Conservation (phyloP, 2,329 filamentous ascomycete genomes). For the Fusarium beomiforme region DNA sequence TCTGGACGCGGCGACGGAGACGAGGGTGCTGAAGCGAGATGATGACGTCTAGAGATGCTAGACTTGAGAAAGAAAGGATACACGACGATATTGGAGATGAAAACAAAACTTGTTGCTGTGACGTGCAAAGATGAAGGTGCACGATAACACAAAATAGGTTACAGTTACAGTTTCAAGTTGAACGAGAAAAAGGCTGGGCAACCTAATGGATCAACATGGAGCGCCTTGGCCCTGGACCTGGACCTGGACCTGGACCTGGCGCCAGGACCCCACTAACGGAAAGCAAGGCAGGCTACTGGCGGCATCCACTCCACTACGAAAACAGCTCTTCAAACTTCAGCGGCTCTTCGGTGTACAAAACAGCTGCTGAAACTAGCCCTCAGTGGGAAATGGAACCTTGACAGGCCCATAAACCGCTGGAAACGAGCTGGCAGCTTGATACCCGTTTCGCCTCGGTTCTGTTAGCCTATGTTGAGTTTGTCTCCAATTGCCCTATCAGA, state of each 20-base stretch:
- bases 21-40: not conserved
- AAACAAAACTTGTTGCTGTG: not conserved
- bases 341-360: slow-evolving; percentile 18
- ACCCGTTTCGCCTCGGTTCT: slow-evolving; percentile 5
- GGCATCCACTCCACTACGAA: not conserved
- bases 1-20: slow-evolving; percentile 3
- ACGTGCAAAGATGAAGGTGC: not conserved
- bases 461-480: not conserved
- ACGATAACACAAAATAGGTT: slow-evolving; percentile 7
- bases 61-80: not conserved
- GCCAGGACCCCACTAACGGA: slow-evolving; percentile 15
- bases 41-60: not conserved
- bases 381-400: not conserved
- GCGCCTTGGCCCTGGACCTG: not conserved
- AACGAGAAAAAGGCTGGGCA: slow-evolving; percentile 24
- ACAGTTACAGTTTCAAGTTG: slow-evolving; percentile 9
- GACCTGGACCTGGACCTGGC: slow-evolving; percentile 5
- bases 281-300: slow-evolving; percentile 12
- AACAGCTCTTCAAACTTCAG: slow-evolving; percentile 18
- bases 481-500: slow-evolving; percentile 35
- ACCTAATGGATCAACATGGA: slow-evolving; percentile 9
- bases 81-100: not conserved
- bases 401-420: slow-evolving; percentile 10
- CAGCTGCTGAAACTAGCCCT: slow-evolving; percentile 18
- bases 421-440: not conserved